These are phyloP conservation scores for Discostella stelligeroides DNA, from an alignment of 108 stramenopile genomes.

Conservation along the genomic window DNA sequence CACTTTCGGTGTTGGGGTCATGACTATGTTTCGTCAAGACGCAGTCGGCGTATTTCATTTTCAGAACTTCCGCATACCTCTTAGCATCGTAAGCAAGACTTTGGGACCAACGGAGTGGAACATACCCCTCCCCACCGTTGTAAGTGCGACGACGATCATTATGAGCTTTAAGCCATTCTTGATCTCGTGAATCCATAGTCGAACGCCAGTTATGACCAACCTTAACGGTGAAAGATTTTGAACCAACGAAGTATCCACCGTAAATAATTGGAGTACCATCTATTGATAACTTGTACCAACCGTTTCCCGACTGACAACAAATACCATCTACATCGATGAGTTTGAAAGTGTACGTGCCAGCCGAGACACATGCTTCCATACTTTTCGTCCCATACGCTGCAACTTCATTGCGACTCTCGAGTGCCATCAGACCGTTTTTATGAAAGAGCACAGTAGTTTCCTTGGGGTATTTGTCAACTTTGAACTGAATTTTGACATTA, in stretches of 20 bases:
- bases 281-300: constrained; percentile 24
- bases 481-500: constrained; percentile 11
- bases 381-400: constrained; percentile 16
- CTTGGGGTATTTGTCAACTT: constrained; percentile 18
- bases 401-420: constrained; percentile 14
- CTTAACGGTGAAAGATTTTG: constrained; percentile 15
- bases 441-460: constrained; percentile 19
- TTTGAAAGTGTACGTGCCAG: constrained; percentile 25
- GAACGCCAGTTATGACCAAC: constrained; percentile 17
- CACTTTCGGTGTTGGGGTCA: neutral
- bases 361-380: constrained; percentile 10
- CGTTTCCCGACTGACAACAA: constrained; percentile 16
- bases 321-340: constrained; percentile 19
- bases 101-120: constrained; percentile 11
- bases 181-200: constrained; percentile 12
- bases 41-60: too few species aligned
- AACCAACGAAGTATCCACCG: constrained; percentile 29
- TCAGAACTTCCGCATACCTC: constrained; percentile 1
- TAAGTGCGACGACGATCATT: constrained; percentile 14
- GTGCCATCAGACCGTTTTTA: neutral
- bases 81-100: constrained; percentile 9
- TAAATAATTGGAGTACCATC: constrained; percentile 6
- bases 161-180: constrained; percentile 22
- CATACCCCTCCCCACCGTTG: constrained; percentile 8
- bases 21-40: neutral